These are phyloP conservation scores for Arthrobotrys entomopaga DNA, from an alignment of 2,329 filamentous ascomycete species.

Conservation along the genomic window DNA sequence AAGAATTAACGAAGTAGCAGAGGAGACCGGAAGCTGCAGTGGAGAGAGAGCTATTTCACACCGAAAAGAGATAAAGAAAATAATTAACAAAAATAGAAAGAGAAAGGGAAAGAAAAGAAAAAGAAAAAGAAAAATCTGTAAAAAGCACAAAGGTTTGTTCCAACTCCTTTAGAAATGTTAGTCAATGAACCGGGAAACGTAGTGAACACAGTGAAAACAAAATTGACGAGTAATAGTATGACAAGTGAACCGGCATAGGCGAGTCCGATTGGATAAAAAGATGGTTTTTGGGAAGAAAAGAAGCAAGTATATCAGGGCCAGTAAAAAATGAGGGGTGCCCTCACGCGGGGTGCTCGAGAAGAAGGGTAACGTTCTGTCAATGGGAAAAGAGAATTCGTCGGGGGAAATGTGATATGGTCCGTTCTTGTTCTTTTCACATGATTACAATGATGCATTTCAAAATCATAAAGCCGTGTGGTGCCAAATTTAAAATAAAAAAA, in stretches of 20 bases:
- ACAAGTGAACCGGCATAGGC: constrained; percentile 20
- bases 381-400: constrained; percentile 20
- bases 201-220: constrained; percentile 22
- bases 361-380: constrained; percentile 14
- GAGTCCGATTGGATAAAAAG: neutral
- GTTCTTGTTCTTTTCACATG: constrained; percentile 44
- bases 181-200: constrained; percentile 25
- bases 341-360: constrained; percentile 18
- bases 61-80: constrained; percentile 18
- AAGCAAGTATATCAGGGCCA: constrained; percentile 26
- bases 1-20: constrained; percentile 15
- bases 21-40: constrained; percentile 12
- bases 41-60: constrained; percentile 30
- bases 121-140: constrained; percentile 11
- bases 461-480: constrained; percentile 52
- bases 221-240: constrained; percentile 3
- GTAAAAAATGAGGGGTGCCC: constrained; percentile 19
- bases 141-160: constrained; percentile 23
- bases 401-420: constrained; percentile 15
- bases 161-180: constrained; percentile 54
- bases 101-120: constrained; percentile 40
- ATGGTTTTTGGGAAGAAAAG: constrained; percentile 1
- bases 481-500: constrained; percentile 20
- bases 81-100: constrained; percentile 10
- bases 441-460: constrained; percentile 54